phyloP scores from a whole-genome alignment of 2,329 filamentous ascomycete genomes.

The Calonectria naviculata region DNA sequence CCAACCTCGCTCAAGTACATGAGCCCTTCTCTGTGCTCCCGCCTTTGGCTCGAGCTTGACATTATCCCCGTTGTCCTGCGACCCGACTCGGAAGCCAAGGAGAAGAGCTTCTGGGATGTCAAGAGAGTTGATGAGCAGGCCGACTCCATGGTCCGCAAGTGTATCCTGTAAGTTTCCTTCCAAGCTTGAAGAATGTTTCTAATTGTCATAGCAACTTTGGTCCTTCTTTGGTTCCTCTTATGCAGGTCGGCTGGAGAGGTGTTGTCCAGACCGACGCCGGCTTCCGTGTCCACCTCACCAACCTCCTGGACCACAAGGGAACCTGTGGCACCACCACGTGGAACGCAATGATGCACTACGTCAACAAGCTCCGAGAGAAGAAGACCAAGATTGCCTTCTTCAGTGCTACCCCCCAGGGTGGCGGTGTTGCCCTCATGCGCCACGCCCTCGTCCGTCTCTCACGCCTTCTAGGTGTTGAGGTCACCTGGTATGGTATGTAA shows the following conservation, averaged over 20 bases:
- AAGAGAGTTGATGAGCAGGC: conserved; percentile 83
- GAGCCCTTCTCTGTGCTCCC: conserved; percentile 74
- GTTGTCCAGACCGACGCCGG: conserved; percentile 77
- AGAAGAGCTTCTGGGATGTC: conserved; percentile 59
- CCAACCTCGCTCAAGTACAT: conserved; percentile 67
- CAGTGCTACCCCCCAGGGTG: conserved; percentile 84
- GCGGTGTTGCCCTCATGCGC: conserved; percentile 84
- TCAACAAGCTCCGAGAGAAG: conserved; percentile 69
- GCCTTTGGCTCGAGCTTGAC: conserved; percentile 81
- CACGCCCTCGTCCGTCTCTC: conserved; percentile 81
- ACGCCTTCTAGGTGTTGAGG: conserved; percentile 72
- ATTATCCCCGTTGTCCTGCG: conserved; percentile 77
- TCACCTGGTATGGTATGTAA: conserved; percentile 75
- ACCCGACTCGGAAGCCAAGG: conserved; percentile 56
- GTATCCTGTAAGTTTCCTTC: conserved; percentile 69
- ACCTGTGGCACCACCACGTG: conserved; percentile 73
- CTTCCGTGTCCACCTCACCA: conserved; percentile 70
- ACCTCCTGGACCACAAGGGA: conserved; percentile 66
- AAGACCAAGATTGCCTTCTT: conserved; percentile 81
- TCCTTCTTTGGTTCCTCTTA: conserved; percentile 75
- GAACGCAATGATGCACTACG: conserved; percentile 72
- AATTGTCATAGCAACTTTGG: conserved; percentile 71
- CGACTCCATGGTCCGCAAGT: conserved; percentile 84
- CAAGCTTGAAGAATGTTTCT: background rate
- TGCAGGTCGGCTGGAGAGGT: conserved; percentile 75